Evolutionary conservation across 164 flowering plant genomes (phyloP), one percentile per base, ranked within the genome.

Genomic region (Magnolia officinalis): DNA sequence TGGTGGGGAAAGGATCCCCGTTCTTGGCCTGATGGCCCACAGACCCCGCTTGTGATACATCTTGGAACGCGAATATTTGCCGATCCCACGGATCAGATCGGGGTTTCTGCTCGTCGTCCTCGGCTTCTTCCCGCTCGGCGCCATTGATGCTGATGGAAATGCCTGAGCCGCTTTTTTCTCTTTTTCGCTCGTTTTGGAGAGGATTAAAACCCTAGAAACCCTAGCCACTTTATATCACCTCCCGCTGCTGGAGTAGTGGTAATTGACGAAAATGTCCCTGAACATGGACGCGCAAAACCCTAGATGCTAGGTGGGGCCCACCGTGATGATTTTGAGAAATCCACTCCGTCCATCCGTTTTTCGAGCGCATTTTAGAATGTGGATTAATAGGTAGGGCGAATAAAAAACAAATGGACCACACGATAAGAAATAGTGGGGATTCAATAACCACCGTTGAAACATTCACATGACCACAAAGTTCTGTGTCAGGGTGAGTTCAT

Each of bases 21-120:
- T 94, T 87, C 70, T 94, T 94, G 71, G 93, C 95, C 86, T 94
- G 85, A 94, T 90, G 0, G 98, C 98, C 96, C 97, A 94, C 1
- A 91, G 85, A 45, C 98, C 98, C 2, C 93, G 78, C 85, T 92
- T 92, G 87, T 91, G 98, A 80, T 94, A 94, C 96, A 94, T 91
- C 80, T 87, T 65, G 1, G 98, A 92, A 9, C 96, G 76, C 0
- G 95, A 89, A 78, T 71, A 87, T 82, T 86, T 89, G 0, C 94
- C 92, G 6, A 94, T 73, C 0, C 98, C 98, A 0, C 90, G 74
- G 0, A 94, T 78, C 79, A 94, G 87, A 2, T 94, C 93, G 0
- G 91, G 92, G 80, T 90, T 91, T 24, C 94, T 71, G 82, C 71
- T 63, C 19, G 50, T 29, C 9, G 78, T 83, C 7, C 73, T 73